These are phyloP conservation scores for Tuber umbilicatum DNA, from an alignment of 495 filamentous ascomycete genomes.

Conservation along the genomic window DNA sequence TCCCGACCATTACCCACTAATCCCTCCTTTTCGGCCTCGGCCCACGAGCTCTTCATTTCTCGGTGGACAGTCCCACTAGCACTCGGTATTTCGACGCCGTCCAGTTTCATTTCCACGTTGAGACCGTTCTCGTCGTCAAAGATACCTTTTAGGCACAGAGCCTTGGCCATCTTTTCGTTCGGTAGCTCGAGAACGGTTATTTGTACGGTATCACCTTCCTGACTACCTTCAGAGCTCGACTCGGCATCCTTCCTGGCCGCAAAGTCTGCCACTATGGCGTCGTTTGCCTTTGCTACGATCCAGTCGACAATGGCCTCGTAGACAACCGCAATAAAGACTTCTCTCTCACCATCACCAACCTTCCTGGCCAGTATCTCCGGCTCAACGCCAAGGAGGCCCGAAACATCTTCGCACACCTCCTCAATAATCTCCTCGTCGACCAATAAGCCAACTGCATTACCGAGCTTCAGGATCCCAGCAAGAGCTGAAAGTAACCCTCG, in stretches of 20 bases:
- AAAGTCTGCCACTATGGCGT: slow-evolving; percentile 74
- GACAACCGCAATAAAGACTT: slow-evolving; percentile 71
- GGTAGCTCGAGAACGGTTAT: slow-evolving; percentile 86
- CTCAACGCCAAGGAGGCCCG: slow-evolving; percentile 75
- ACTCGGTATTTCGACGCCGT: slow-evolving; percentile 66
- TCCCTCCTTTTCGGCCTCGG: slow-evolving; percentile 66
- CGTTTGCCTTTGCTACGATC: slow-evolving; percentile 82
- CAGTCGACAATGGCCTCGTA: slow-evolving; percentile 96
- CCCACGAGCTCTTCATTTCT: slow-evolving; percentile 75
- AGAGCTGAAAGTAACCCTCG: slow-evolving; percentile 75
- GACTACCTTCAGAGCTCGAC: slow-evolving; percentile 57
- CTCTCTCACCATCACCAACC: slow-evolving; percentile 74
- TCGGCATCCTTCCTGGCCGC: slow-evolving; percentile 53
- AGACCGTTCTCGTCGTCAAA: slow-evolving; percentile 91
- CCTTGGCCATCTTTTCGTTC: slow-evolving; percentile 70
- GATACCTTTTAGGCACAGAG: slow-evolving; percentile 73
- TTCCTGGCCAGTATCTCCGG: slow-evolving; percentile 73
- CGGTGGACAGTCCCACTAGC: slow-evolving; percentile 70
- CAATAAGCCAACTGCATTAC: slow-evolving; percentile 76
- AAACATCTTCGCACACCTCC: slow-evolving; percentile 82
- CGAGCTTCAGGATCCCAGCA: slow-evolving; percentile 81
- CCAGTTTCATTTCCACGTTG: slow-evolving; percentile 93
- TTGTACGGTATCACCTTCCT: slow-evolving; percentile 73
- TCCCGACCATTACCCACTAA: slow-evolving; percentile 71
- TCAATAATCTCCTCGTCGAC: slow-evolving; percentile 82